phyloP scores from a whole-genome alignment of 2,329 filamentous ascomycete species.

The Arthrobotrys conoides region DNA sequence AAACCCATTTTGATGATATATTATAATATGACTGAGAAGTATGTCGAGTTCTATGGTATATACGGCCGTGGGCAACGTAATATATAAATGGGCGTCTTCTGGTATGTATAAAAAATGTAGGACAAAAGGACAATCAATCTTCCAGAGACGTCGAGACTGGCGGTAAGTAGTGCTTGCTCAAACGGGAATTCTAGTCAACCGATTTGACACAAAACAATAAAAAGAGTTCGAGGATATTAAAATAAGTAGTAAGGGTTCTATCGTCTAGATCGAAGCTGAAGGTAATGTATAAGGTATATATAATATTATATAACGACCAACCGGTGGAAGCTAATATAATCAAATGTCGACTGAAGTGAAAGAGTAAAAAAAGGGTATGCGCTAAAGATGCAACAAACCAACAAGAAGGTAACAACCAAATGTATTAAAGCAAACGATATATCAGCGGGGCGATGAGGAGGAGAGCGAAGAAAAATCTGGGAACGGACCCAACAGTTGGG shows the following conservation, averaged over 20 bases:
- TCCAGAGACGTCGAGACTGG: slow-evolving; percentile 57
- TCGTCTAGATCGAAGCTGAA: slow-evolving; percentile 1
- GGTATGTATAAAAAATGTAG: slow-evolving; percentile 15
- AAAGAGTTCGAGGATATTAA: slow-evolving; percentile 2
- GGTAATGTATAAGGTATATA: background rate
- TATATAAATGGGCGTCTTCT: slow-evolving; percentile 15
- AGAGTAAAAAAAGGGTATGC: slow-evolving; percentile 30
- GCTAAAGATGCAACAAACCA: slow-evolving; percentile 46
- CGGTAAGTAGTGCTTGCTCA: slow-evolving; percentile 3
- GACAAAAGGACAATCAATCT: slow-evolving; percentile 18
- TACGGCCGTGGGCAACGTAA: slow-evolving; percentile 49
- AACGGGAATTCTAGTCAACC: slow-evolving; percentile 45
- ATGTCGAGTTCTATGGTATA: slow-evolving; percentile 1
- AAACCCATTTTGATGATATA: slow-evolving; percentile 47
- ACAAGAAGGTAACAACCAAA: slow-evolving; percentile 28
- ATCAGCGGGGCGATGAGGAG: slow-evolving; percentile 40
- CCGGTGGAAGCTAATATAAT: slow-evolving; percentile 17
- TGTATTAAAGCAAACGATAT: slow-evolving; percentile 30
- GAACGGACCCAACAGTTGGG: slow-evolving; percentile 41
- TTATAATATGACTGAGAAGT: slow-evolving; percentile 9
- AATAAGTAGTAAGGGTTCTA: slow-evolving; percentile 10
- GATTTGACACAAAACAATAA: slow-evolving; percentile 19
- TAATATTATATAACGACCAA: slow-evolving; percentile 11
- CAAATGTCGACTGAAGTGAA: background rate
- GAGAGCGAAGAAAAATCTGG: slow-evolving; percentile 20